A percentile compares a stretch with the other conserved stretches of the same genome.
phyloP scores from a whole-genome alignment of 2,329 filamentous ascomycete genomes.

The Knufia petricola region DNA sequence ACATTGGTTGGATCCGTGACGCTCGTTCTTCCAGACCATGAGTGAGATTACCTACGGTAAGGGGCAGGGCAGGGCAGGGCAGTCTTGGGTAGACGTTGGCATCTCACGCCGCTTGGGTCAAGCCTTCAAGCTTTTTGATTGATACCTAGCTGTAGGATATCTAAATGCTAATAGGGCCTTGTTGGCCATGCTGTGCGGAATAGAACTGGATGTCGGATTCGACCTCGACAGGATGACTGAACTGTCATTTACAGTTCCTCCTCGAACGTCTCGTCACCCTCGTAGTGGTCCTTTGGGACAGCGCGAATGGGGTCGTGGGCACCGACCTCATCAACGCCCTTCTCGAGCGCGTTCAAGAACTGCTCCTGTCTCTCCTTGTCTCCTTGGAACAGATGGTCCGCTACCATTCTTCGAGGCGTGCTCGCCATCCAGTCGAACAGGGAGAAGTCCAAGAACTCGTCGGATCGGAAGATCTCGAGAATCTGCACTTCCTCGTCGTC shows the following conservation, averaged over 20 bases:
- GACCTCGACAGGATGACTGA: background rate
- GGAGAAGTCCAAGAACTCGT: constrained; percentile 63
- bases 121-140: background rate
- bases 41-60: no score
- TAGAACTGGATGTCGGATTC: no score
- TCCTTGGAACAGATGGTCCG: constrained; percentile 56
- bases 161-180: no score
- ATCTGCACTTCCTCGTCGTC: constrained; percentile 67
- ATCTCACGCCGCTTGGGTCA: no score
- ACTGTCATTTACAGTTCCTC: background rate
- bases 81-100: no score
- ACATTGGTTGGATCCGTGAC: no score
- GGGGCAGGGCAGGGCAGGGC: background rate
- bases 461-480: constrained; percentile 63
- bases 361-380: constrained; percentile 52
- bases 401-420: constrained; percentile 56
- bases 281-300: background rate
- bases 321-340: constrained; percentile 6
- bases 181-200: no score
- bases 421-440: constrained; percentile 68
- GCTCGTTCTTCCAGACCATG: no score
- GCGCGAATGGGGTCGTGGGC: constrained; percentile 4
- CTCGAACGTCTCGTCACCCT: background rate
- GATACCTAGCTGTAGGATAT: no score
- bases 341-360: constrained; percentile 52